These are phyloP conservation scores for Colletotrichum falcatum DNA, from an alignment of 2,329 filamentous ascomycete species.

Conservation along the genomic window DNA sequence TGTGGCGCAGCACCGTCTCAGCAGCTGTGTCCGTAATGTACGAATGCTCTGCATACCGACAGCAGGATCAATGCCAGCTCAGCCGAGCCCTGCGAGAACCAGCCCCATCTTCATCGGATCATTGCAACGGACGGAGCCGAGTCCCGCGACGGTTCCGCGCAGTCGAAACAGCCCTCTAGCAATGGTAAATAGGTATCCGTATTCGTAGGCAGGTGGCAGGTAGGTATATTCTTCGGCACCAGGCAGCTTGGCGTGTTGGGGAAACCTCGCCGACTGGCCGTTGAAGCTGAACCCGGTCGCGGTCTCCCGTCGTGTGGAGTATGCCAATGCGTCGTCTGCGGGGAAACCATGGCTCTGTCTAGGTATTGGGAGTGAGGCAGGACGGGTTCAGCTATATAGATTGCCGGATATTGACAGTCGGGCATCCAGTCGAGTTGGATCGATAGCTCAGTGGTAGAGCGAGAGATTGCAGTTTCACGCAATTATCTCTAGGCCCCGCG, in stretches of 20 bases:
- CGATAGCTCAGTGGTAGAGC: conserved; percentile 42
- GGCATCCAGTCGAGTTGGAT: neutral
- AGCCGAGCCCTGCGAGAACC: neutral
- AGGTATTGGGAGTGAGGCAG: neutral
- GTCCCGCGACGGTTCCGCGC: neutral
- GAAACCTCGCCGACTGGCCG: conserved; percentile 11
- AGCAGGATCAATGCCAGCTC: neutral
- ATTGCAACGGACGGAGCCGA: too few species aligned
- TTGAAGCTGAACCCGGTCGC: conserved; percentile 20
- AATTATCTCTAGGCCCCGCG: conserved; percentile 40
- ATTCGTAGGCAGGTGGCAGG: too few species aligned
- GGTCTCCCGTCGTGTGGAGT: conserved; percentile 25
- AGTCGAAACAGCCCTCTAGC: neutral
- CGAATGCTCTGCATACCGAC: neutral
- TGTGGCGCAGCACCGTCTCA: conserved; percentile 23
- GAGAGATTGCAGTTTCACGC: conserved; percentile 38
- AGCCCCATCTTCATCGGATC: neutral
- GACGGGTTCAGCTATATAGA: neutral
- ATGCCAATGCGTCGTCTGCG: neutral
- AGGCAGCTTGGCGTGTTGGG: conserved; percentile 14
- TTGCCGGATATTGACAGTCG: rapidly evolving
- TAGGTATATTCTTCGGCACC: neutral
- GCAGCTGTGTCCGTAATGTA: conserved; percentile 22
- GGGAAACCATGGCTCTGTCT: neutral
- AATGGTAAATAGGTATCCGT: too few species aligned